These are phyloP conservation scores for Blepharisma japonicum DNA, from an alignment of 73 alveolate species.

Conservation along the genomic window DNA sequence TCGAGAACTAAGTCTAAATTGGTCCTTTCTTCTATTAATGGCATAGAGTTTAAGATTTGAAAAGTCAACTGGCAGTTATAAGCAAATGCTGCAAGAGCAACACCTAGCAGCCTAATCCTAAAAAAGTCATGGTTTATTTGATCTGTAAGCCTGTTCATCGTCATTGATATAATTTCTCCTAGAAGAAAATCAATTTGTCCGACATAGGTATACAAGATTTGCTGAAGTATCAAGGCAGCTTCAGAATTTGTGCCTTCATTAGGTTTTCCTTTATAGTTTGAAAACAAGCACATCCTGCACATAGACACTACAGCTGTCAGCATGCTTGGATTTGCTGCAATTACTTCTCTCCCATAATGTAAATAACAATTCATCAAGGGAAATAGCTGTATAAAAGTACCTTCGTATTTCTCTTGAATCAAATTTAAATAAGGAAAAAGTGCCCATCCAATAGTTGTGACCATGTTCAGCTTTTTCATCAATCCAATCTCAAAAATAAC, in stretches of 20 bases:
- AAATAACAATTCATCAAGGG: constrained; percentile 17
- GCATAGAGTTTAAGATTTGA: neutral
- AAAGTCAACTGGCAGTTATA: constrained; percentile 1
- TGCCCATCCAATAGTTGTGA: constrained; percentile 24
- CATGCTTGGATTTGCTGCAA: neutral
- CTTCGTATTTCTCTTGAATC: constrained; percentile 14
- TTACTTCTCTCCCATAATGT: constrained; percentile 21
- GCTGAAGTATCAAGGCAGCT: constrained; percentile 18
- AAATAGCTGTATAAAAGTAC: constrained; percentile 9
- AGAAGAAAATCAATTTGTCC: neutral
- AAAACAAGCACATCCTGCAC: neutral
- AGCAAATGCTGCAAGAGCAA: neutral
- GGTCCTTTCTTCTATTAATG: neutral
- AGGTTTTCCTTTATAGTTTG: constrained; percentile 1
- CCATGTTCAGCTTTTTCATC: constrained; percentile 19
- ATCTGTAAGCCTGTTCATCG: neutral
- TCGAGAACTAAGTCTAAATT: neutral
- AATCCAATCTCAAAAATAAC: neutral
- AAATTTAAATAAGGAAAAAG: neutral
- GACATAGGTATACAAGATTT: neutral
- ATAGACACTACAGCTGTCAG: neutral
- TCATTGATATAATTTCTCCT: neutral
- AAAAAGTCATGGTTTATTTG: neutral
- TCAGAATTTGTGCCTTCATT: constrained; percentile 32
- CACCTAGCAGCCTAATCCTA: neutral